phyloP scores from a whole-genome alignment of 2,329 filamentous ascomycete species.

The Penicillium sp. region DNA sequence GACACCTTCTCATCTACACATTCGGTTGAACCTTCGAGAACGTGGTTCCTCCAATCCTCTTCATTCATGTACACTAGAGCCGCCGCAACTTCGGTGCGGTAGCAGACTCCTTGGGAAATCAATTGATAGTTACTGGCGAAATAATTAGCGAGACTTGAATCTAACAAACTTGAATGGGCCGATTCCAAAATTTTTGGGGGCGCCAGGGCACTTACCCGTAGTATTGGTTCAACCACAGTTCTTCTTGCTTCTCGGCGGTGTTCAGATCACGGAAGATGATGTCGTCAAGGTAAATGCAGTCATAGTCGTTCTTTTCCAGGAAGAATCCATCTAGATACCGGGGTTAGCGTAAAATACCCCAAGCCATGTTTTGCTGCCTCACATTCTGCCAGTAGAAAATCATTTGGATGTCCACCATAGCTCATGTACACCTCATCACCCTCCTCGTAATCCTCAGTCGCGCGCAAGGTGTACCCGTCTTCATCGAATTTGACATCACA shows the following conservation, averaged over 20 bases:
- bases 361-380: conserved; percentile 15
- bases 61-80: conserved; percentile 46
- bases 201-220: conserved; percentile 39
- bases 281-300: conserved; percentile 48
- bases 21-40: conserved; percentile 41
- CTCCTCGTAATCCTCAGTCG: conserved; percentile 39
- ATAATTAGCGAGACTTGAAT: conserved; percentile 9
- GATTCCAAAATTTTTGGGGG: not conserved
- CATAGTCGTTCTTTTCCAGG: conserved; percentile 45
- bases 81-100: conserved; percentile 49
- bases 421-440: conserved; percentile 51
- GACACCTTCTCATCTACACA: conserved; percentile 38
- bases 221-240: conserved; percentile 43
- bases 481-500: conserved; percentile 46
- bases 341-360: not conserved
- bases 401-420: conserved; percentile 50
- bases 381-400: conserved; percentile 51
- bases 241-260: conserved; percentile 33
- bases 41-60: conserved; percentile 45
- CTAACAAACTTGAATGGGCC: conserved; percentile 11
- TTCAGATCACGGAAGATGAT: conserved; percentile 42
- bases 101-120: conserved; percentile 44
- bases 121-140: conserved; percentile 47
- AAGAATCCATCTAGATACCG: conserved; percentile 46
- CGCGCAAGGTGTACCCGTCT: conserved; percentile 40